A percentile compares a stretch with the other conserved stretches of the same genome.
These are phyloP conservation scores for Botrytis porri DNA, from an alignment of 2,329 filamentous ascomycete genomes.

Conservation along the genomic window DNA sequence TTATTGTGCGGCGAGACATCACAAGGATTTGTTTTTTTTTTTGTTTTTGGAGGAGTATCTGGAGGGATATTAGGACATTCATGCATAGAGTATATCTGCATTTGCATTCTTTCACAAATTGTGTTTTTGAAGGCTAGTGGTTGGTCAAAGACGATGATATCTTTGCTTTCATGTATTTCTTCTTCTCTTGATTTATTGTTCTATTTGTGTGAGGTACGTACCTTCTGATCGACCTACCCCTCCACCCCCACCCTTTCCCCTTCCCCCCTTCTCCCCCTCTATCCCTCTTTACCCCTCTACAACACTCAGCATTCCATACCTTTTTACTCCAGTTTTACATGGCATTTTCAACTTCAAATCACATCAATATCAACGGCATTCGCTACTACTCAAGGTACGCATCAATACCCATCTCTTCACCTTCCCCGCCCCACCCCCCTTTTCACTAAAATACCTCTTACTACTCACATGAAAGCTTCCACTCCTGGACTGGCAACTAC, in stretches of 20 bases:
- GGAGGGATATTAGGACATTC: slow-evolving; percentile 1
- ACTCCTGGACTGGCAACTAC: background rate
- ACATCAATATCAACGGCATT: background rate
- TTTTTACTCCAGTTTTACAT: background rate
- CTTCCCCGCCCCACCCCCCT: background rate
- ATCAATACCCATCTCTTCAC: slow-evolving; percentile 14
- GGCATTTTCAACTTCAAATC: background rate
- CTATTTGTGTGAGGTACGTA: slow-evolving; percentile 34
- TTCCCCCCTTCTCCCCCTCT: slow-evolving; percentile 1
- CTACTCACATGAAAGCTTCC: slow-evolving; percentile 36
- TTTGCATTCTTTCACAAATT: slow-evolving; percentile 21
- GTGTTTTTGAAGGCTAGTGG: slow-evolving; percentile 28
- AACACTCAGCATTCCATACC: background rate
- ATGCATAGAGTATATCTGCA: slow-evolving; percentile 25
- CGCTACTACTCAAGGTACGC: slow-evolving; percentile 24
- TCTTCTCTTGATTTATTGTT: slow-evolving; percentile 11
- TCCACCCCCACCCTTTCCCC: slow-evolving; percentile 3
- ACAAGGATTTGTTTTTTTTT: background rate
- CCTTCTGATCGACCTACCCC: slow-evolving; percentile 18
- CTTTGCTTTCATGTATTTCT: slow-evolving; percentile 22
- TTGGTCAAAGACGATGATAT: slow-evolving; percentile 17
- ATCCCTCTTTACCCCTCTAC: background rate
- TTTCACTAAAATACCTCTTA: slow-evolving; percentile 24
- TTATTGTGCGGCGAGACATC: slow-evolving; percentile 14
- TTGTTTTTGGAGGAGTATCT: slow-evolving; percentile 6